phyloP scores from a whole-genome alignment of 2,329 filamentous ascomycete genomes.

The Calonectria fujianensis region DNA sequence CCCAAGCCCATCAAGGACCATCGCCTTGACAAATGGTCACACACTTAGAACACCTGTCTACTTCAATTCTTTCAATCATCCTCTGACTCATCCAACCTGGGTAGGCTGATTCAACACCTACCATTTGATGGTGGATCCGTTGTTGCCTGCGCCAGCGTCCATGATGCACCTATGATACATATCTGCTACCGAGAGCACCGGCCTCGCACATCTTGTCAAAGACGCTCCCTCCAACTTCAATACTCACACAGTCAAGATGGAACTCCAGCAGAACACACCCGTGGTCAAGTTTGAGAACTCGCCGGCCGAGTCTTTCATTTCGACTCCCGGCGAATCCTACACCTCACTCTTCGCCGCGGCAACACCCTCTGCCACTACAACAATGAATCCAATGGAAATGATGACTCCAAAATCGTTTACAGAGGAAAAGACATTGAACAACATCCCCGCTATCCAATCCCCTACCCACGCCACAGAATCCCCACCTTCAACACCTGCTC shows the following conservation, averaged over 20 bases:
- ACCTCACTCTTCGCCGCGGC: conserved; percentile 68
- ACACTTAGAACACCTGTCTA: conserved; percentile 56
- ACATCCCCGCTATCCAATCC: conserved; percentile 15
- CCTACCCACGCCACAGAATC: conserved; percentile 46
- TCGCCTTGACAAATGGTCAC: conserved; percentile 44
- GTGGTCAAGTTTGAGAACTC: conserved; percentile 72
- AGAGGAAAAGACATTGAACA: conserved; percentile 53
- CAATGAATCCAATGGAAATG: conserved; percentile 69
- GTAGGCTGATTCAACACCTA: conserved; percentile 52
- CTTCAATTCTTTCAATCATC: conserved; percentile 46
- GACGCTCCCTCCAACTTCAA: conserved; percentile 39
- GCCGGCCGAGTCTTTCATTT: conserved; percentile 73
- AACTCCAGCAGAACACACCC: conserved; percentile 64
- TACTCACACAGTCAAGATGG: conserved; percentile 61
- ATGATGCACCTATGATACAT: conserved; percentile 36
- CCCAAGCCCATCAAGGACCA: conserved; percentile 44
- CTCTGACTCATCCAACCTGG: conserved; percentile 50
- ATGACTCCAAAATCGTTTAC: conserved; percentile 68
- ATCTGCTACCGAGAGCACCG: conserved; percentile 36
- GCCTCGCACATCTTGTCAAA: conserved; percentile 28
- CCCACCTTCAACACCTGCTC: conserved; percentile 51
- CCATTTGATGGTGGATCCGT: conserved; percentile 43
- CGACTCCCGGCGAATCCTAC: conserved; percentile 69
- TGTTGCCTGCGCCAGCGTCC: conserved; percentile 39
- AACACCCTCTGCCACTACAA: conserved; percentile 56